Conservation (phyloP, 2,329 filamentous ascomycete species). For the Metarhizium brunneum region DNA sequence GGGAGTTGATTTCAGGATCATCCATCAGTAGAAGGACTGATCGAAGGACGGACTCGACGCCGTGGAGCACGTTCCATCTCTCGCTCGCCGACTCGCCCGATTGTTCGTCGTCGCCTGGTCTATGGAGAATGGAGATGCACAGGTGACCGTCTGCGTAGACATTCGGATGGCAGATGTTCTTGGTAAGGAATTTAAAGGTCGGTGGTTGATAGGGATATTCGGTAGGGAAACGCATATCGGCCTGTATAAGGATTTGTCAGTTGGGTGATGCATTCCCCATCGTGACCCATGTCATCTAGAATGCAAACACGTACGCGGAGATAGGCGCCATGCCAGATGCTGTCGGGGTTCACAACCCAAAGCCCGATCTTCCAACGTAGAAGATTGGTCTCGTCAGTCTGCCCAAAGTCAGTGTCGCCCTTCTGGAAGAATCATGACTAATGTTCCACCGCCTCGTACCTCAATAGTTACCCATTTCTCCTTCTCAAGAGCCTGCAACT, state of each 20-base stretch:
- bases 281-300: no score
- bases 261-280: no score
- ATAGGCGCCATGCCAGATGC: constrained; percentile 85
- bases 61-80: constrained; percentile 89
- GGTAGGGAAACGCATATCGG: constrained; percentile 74
- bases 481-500: constrained; percentile 71
- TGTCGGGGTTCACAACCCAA: constrained; percentile 88
- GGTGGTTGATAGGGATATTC: constrained; percentile 90
- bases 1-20: constrained; percentile 85
- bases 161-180: constrained; percentile 82
- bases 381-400: constrained; percentile 75
- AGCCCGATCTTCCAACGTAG: constrained; percentile 82
- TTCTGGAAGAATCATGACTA: not conserved
- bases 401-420: constrained; percentile 2
- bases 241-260: constrained; percentile 25
- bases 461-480: constrained; percentile 94
- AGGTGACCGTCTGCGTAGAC: constrained; percentile 84
- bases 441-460: constrained; percentile 35
- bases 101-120: constrained; percentile 83
- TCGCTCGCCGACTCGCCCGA: constrained; percentile 85
- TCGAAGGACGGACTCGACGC: constrained; percentile 88
- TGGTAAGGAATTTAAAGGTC: constrained; percentile 70
- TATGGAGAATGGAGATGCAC: constrained; percentile 94
- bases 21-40: constrained; percentile 88
- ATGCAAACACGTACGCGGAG: constrained; percentile 47